These are phyloP conservation scores for Furculomyces boomerangus DNA, from an alignment of 371 early-diverging fungal species.

Conservation along the genomic window DNA sequence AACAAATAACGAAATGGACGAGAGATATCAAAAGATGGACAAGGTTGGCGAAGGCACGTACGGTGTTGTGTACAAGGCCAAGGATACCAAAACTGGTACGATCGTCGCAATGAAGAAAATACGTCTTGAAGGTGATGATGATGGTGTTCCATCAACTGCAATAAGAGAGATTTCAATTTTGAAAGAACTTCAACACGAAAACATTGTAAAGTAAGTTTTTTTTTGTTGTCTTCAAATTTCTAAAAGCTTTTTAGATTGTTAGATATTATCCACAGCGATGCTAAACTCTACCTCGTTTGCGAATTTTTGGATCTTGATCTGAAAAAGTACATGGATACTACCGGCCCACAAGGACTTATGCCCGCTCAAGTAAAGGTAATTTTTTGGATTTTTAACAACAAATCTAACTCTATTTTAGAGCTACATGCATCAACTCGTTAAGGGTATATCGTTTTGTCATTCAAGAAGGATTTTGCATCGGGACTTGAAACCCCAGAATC, in stretches of 20 bases:
- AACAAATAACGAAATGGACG: conserved; percentile 13
- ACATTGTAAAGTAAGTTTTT: conserved; percentile 60
- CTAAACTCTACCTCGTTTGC: conserved; percentile 88
- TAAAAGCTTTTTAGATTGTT: conserved; percentile 36
- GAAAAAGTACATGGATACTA: conserved; percentile 77
- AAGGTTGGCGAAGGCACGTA: conserved; percentile 97
- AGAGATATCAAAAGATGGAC: conserved; percentile 60
- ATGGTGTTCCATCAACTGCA: conserved; percentile 89
- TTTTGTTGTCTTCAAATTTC: background rate
- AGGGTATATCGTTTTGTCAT: conserved; percentile 75
- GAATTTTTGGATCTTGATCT: conserved; percentile 94
- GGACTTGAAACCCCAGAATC: conserved; percentile 83
- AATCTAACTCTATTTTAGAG: conserved; percentile 34
- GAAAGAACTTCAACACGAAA: conserved; percentile 84
- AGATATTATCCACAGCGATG: conserved; percentile 80
- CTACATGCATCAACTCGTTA: conserved; percentile 72
- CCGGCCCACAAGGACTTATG: conserved; percentile 35
- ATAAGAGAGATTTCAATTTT: conserved; percentile 95
- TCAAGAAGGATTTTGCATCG: conserved; percentile 77
- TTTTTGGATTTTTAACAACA: background rate
- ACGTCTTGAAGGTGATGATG: conserved; percentile 72
- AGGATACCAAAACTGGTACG: conserved; percentile 46
- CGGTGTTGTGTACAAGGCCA: conserved; percentile 93
- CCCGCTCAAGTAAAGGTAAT: conserved; percentile 47
- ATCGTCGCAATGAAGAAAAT: conserved; percentile 94